A percentile compares a stretch with the other conserved stretches of the same genome.
phyloP scores from a whole-genome alignment of 305 asterid species.

The Fraxinus baroniana region DNA sequence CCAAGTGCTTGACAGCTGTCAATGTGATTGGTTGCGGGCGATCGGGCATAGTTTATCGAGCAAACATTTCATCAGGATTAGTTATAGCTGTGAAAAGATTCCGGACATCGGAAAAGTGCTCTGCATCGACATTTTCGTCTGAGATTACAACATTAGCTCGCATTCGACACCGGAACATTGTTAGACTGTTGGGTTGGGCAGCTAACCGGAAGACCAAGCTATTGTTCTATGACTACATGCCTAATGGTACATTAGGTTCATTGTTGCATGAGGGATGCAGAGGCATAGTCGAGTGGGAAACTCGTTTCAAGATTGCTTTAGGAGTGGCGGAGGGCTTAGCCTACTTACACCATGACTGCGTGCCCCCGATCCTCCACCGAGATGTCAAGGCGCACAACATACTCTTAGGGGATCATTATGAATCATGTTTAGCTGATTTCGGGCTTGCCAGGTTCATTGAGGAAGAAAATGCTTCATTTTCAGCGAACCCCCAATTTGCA shows the following conservation, averaged over 20 bases:
- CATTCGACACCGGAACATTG: conserved; percentile 72
- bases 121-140: conserved; percentile 60
- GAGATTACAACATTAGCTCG: conserved; percentile 68
- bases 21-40: conserved; percentile 67
- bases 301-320: conserved; percentile 59
- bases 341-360: conserved; percentile 85
- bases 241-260: conserved; percentile 57
- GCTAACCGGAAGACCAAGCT: conserved; percentile 61
- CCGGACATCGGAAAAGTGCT: conserved; percentile 47
- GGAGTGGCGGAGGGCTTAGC: conserved; percentile 84
- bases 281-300: conserved; percentile 65
- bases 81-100: conserved; percentile 67
- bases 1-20: conserved; percentile 43
- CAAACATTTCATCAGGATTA: conserved; percentile 40
- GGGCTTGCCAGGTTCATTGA: conserved; percentile 86
- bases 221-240: conserved; percentile 64
- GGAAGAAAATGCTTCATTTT: conserved; percentile 48
- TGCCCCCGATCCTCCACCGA: conserved; percentile 87
- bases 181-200: conserved; percentile 71
- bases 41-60: conserved; percentile 69
- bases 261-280: conserved; percentile 58
- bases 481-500: conserved; percentile 75
- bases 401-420: conserved; percentile 65
- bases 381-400: conserved; percentile 76
- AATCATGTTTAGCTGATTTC: conserved; percentile 79